These are phyloP conservation scores for Yarrowia galli DNA, from an alignment of 1,139 yeast genomes.

Conservation along the genomic window DNA sequence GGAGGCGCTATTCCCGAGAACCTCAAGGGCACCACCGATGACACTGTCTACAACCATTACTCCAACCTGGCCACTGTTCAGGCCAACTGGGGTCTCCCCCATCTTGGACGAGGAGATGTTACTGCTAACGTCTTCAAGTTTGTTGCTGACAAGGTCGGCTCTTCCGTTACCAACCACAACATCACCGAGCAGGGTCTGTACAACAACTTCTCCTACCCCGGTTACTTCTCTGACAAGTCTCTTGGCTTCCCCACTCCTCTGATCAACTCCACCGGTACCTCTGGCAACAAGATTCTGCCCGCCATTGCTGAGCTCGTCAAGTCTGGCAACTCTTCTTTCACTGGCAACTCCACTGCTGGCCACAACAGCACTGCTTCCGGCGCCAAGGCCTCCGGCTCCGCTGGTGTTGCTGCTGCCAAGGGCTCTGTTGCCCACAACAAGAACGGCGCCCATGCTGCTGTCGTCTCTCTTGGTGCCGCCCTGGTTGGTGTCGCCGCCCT, in stretches of 20 bases:
- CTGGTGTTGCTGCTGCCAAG: conserved; percentile 7
- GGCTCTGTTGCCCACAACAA: conserved; percentile 13
- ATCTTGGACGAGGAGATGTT: conserved; percentile 58
- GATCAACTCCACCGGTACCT: conserved; percentile 20
- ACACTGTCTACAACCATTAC: conserved; percentile 59
- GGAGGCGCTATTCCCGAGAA: conserved; percentile 55
- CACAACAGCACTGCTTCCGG: conserved; percentile 2
- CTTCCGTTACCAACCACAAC: conserved; percentile 46
- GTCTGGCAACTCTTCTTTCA: neutral
- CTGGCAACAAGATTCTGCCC: conserved; percentile 33
- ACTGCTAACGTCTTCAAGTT: conserved; percentile 57
- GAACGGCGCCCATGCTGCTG: conserved; percentile 5
- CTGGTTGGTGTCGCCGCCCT: conserved; percentile 13
- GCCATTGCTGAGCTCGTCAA: conserved; percentile 10
- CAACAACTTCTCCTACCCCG: conserved; percentile 30
- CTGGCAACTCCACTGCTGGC: conserved; percentile 3
- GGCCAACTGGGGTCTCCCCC: conserved; percentile 58
- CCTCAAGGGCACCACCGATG: conserved; percentile 54
- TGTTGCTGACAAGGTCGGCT: conserved; percentile 53
- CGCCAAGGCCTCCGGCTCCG: conserved; percentile 1
- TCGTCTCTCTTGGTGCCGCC: conserved; percentile 5
- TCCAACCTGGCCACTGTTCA: conserved; percentile 56
- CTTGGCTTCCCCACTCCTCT: conserved; percentile 33
- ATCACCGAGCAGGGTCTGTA: conserved; percentile 42
- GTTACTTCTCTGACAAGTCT: conserved; percentile 33